phyloP scores from a whole-genome alignment of 176 grass and related monocot species.

The Neostapfia colusana region DNA sequence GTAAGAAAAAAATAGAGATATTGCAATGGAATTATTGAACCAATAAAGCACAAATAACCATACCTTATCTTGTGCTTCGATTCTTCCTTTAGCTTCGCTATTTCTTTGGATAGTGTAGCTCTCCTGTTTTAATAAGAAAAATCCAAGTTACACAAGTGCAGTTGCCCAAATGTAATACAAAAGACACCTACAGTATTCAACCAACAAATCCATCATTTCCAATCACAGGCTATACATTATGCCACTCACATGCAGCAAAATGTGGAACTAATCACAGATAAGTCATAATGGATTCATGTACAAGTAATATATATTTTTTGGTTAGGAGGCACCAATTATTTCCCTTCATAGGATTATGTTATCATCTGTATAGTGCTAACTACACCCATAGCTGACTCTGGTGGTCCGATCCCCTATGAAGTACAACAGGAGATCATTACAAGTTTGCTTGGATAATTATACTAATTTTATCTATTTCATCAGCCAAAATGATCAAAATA shows the following conservation, averaged over 20 bases:
- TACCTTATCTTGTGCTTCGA: constrained; percentile 63
- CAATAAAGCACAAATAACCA: not conserved
- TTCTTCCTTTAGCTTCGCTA: constrained; percentile 84
- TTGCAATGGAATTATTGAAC: not conserved
- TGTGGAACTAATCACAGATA: not conserved
- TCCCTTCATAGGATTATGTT: constrained; percentile 8
- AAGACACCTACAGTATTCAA: constrained; percentile 4
- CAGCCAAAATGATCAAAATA: constrained; percentile 8
- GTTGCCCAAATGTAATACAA: not conserved
- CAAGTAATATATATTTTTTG: not conserved
- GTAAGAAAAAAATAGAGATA: not conserved
- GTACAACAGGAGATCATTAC: not conserved
- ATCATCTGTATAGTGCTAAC: not conserved
- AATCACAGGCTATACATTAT: not conserved
- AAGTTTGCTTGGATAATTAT: not conserved
- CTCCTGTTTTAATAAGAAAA: constrained; percentile 54
- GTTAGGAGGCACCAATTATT: not conserved
- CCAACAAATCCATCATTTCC: constrained; percentile 3
- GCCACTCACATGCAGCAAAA: not conserved
- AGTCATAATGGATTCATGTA: not conserved
- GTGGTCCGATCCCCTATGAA: not conserved
- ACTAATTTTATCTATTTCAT: not conserved
- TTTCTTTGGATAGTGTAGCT: constrained; percentile 82
- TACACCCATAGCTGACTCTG: not conserved
- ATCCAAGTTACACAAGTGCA: not conserved